Conservation (phyloP, 2,329 filamentous ascomycete species). For the Mollisia scopiformis region DNA sequence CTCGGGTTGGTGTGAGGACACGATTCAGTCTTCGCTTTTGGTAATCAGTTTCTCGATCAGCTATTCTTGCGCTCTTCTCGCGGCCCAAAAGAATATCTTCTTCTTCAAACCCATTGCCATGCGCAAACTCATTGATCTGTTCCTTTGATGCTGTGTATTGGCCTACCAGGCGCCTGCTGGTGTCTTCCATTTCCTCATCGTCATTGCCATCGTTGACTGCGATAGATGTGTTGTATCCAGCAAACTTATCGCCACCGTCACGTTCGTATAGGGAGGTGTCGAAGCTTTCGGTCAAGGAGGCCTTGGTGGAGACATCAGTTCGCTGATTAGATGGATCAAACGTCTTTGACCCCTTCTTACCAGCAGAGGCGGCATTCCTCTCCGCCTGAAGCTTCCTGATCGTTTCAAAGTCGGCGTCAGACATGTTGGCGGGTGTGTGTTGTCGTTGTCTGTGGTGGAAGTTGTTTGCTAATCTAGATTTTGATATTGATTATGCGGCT, state of each 20-base stretch:
- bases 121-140: slow-evolving; percentile 93
- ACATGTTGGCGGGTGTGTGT: slow-evolving; percentile 48
- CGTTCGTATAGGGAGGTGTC: slow-evolving; percentile 87
- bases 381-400: slow-evolving; percentile 89
- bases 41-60: slow-evolving; percentile 94
- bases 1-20: slow-evolving; percentile 80
- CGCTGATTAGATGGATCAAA: slow-evolving; percentile 81
- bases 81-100: slow-evolving; percentile 84
- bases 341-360: slow-evolving; percentile 80
- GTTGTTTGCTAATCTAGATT: slow-evolving; percentile 1
- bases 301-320: slow-evolving; percentile 83
- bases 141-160: slow-evolving; percentile 94
- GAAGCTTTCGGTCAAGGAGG: slow-evolving; percentile 85
- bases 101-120: slow-evolving; percentile 83
- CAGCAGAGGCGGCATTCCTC: slow-evolving; percentile 79
- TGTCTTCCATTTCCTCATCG: slow-evolving; percentile 78
- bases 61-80: slow-evolving; percentile 89
- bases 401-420: slow-evolving; percentile 83
- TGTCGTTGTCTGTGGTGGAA: slow-evolving; percentile 8
- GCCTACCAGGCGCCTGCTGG: slow-evolving; percentile 78
- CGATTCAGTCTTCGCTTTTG: slow-evolving; percentile 95
- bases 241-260: slow-evolving; percentile 77
- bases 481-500: neutral
- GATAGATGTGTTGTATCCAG: slow-evolving; percentile 90
- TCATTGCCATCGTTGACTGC: slow-evolving; percentile 78